Conservation (phyloP, 805 yeast genomes). For the Pichia manshurica region DNA sequence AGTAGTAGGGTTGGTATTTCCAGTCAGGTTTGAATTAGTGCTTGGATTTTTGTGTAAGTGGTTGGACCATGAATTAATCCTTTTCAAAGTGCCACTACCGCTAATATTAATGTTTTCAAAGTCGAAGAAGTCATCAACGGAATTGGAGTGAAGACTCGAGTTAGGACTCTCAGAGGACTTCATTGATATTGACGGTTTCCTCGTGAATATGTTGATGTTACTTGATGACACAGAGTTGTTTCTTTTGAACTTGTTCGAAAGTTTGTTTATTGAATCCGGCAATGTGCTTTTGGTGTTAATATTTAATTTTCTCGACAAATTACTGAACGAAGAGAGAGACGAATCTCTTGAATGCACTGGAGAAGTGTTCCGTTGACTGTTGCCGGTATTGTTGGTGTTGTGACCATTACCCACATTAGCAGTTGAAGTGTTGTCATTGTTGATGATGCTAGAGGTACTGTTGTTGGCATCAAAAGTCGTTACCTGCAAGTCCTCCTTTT, state of each 20-base stretch:
- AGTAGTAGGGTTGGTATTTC: too few relatives aligned
- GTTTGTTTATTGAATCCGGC: constrained; percentile 7
- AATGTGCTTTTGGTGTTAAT: background rate
- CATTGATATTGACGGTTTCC: constrained; percentile 6
- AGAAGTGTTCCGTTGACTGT: background rate
- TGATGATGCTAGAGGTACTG: too few relatives aligned
- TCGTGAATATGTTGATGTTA: constrained; percentile 1
- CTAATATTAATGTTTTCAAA: background rate
- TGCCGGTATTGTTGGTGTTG: too few relatives aligned
- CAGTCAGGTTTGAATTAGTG: too few relatives aligned
- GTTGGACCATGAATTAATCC: constrained; percentile 2
- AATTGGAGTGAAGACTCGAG: background rate
- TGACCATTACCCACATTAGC: too few relatives aligned
- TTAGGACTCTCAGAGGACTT: background rate
- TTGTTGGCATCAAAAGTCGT: too few relatives aligned
- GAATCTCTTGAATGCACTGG: constrained; percentile 2
- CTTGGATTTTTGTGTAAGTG: background rate
- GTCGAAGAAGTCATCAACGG: background rate
- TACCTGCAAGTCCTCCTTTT: too few relatives aligned
- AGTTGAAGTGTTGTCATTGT: too few relatives aligned
- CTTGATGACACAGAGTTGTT: constrained; percentile 4
- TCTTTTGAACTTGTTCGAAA: constrained; percentile 8
- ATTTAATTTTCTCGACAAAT: background rate
- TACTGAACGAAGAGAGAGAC: constrained; percentile 3
- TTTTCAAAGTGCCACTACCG: background rate